Base-by-base conservation (phyloP, 2,329 filamentous ascomycete genomes). In the Aspergillus bombycis region DNA sequence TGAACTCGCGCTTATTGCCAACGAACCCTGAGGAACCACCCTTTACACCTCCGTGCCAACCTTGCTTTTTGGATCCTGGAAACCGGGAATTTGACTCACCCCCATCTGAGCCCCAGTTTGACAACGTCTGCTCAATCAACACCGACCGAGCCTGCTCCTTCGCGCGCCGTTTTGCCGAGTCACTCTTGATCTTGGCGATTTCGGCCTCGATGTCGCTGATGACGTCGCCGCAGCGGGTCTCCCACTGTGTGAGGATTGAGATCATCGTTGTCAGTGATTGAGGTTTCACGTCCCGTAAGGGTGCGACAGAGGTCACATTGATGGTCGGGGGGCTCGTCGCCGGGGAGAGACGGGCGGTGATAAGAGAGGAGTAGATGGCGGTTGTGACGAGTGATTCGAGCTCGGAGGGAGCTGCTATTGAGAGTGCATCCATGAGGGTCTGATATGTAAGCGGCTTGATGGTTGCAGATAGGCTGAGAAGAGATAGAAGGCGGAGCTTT, bases 401-500 rank as follows among this genome's bases (percentile, higher is more conserved):
- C 52, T 91, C 88, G 48, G 90, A 85, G 28, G 86, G 75, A 38
- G 86, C 87, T 34, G 85, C 74, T 19, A 98, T 88, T 60, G 85
- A 87, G 52, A 99, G 88, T 0, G 85, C 83, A 8, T 76, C 68
- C 71, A 89, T 87, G 26, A 98, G 87, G 36, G 86, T 82, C 23
- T 82, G 74, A 80, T 99, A 99, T 58, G 86, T 90, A 28, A 98
- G 88, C 45, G 88, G 87, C 61, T 81, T 78, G 54, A 85, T 84
- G 66, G 90, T 86, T 65, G 88, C 86, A 63, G 92, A 90, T 65
- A 97, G 88, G 0, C 92, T 90, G 53, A 99, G 85, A 65, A 99
- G 88, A 23, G 93, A 93, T 45, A 99, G 90, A 74, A 97, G 92
- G 60, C 93, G 91, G 50, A 99, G 91, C 81, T 99, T 99, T 67